Conservation (phyloP, 768 basidiomycete genomes). For the Chalciporus chontae region DNA sequence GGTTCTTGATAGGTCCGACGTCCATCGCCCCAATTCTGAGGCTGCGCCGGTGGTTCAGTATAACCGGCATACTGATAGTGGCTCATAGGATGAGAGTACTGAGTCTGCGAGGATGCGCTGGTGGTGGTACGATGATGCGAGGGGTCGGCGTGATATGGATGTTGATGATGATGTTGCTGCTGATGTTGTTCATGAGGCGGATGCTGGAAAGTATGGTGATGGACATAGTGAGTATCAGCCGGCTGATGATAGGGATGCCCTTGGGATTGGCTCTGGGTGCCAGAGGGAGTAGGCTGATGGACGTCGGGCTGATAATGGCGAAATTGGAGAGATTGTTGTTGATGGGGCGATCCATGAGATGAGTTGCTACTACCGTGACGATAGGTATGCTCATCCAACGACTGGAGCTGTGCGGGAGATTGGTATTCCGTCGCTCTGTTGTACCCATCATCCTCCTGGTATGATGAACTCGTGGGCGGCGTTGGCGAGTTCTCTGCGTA, state of each 20-base stretch:
- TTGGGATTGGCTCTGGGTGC: constrained; percentile 17
- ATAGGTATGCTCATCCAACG: neutral
- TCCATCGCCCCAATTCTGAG: constrained; percentile 13
- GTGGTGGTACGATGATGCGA: constrained; percentile 2
- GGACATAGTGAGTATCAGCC: constrained; percentile 13
- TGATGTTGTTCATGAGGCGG: constrained; percentile 15
- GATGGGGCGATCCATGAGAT: constrained; percentile 6
- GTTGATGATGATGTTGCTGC: constrained; percentile 21
- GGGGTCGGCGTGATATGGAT: constrained; percentile 10
- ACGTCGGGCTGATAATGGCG: constrained; percentile 13
- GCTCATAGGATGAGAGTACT: neutral
- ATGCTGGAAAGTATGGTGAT: constrained; percentile 14
- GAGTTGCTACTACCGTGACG: neutral
- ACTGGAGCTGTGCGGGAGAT: neutral
- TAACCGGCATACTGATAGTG: constrained; percentile 8
- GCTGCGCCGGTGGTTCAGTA: constrained; percentile 6
- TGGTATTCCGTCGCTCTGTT: neutral
- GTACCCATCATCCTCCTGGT: constrained; percentile 3
- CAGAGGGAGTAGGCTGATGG: constrained; percentile 9
- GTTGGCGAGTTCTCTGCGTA: constrained; percentile 4
- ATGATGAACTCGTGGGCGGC: constrained; percentile 4
- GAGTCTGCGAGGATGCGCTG: constrained; percentile 2
- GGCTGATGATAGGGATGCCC: constrained; percentile 9
- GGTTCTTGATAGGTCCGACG: constrained; percentile 6
- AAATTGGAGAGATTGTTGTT: constrained; percentile 2